These are phyloP conservation scores for Colletotrichum trifolii DNA, from an alignment of 2,329 filamentous ascomycete species.

Conservation along the genomic window DNA sequence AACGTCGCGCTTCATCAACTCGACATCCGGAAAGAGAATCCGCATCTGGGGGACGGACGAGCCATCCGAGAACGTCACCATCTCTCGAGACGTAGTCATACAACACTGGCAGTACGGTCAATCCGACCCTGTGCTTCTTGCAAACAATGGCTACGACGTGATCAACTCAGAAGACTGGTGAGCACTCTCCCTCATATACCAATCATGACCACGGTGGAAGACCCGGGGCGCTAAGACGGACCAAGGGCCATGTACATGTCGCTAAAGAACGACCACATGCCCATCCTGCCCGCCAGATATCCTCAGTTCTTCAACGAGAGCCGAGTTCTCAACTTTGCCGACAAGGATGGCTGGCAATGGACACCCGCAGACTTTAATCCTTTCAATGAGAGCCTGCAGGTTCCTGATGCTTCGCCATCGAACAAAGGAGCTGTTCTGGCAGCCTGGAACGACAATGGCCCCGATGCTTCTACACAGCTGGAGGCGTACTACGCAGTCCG, in stretches of 20 bases:
- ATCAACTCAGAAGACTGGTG: slow-evolving; percentile 63
- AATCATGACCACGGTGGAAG: no score
- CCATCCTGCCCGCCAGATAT: slow-evolving; percentile 57
- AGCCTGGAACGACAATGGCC: slow-evolving; percentile 61
- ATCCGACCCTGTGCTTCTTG: slow-evolving; percentile 55
- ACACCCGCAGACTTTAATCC: slow-evolving; percentile 56
- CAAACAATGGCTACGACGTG: slow-evolving; percentile 49
- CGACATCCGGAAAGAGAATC: slow-evolving; percentile 52
- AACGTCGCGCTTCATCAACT: slow-evolving; percentile 55
- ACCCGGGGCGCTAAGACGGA: no score
- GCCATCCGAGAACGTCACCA: slow-evolving; percentile 50
- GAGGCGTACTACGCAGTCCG: slow-evolving; percentile 60
- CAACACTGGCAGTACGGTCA: slow-evolving; percentile 55
- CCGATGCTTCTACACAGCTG: slow-evolving; percentile 58
- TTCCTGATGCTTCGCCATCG: slow-evolving; percentile 43
- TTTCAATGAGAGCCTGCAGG: slow-evolving; percentile 52
- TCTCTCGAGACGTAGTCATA: slow-evolving; percentile 52
- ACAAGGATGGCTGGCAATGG: slow-evolving; percentile 55
- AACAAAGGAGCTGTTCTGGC: slow-evolving; percentile 53
- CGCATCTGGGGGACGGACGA: slow-evolving; percentile 64
- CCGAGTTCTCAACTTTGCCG: slow-evolving; percentile 57
- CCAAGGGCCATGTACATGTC: slow-evolving; percentile 54
- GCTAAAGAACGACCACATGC: slow-evolving; percentile 62
- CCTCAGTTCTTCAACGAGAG: slow-evolving; percentile 58
- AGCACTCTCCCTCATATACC: slow-evolving; percentile 43